Conservation (phyloP, 2,329 filamentous ascomycete genomes). For the Cryoendolithus antarcticus region DNA sequence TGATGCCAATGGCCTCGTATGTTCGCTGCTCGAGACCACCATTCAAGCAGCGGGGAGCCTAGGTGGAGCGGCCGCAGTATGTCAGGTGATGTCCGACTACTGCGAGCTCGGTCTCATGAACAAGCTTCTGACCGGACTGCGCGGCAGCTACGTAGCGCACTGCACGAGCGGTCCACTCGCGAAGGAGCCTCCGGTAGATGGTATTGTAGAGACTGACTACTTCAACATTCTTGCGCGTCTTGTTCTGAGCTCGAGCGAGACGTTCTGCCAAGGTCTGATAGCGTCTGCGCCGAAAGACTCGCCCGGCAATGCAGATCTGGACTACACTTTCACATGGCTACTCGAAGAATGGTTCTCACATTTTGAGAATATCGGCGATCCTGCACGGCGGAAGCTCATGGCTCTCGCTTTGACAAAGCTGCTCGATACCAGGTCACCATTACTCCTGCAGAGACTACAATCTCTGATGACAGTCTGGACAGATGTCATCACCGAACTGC, state of each 20-base stretch:
- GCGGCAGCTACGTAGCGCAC: constrained; percentile 49
- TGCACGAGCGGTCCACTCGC: constrained; percentile 73
- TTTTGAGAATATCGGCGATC: constrained; percentile 54
- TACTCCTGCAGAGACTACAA: constrained; percentile 41
- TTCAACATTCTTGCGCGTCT: constrained; percentile 72
- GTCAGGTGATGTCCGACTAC: constrained; percentile 40
- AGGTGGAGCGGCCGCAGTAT: constrained; percentile 38
- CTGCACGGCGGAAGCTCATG: constrained; percentile 57
- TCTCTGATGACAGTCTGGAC: constrained; percentile 68
- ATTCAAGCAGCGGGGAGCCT: constrained; percentile 40
- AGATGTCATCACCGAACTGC: constrained; percentile 52
- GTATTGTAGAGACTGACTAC: constrained; percentile 72
- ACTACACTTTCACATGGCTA: constrained; percentile 33
- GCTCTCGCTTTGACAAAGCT: constrained; percentile 61
- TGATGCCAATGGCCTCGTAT: constrained; percentile 35
- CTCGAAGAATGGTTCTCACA: constrained; percentile 53
- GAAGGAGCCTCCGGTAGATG: constrained; percentile 55
- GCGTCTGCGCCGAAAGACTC: constrained; percentile 7
- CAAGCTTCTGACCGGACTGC: constrained; percentile 35
- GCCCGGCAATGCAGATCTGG: constrained; percentile 14
- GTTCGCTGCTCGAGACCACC: constrained; percentile 33
- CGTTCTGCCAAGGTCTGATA: constrained; percentile 49
- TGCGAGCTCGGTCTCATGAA: constrained; percentile 48
- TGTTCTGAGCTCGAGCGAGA: constrained; percentile 55
- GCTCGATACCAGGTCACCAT: constrained; percentile 48